These are phyloP conservation scores for Paecilomyces formosus DNA, from an alignment of 2,329 filamentous ascomycete species.

Conservation along the genomic window DNA sequence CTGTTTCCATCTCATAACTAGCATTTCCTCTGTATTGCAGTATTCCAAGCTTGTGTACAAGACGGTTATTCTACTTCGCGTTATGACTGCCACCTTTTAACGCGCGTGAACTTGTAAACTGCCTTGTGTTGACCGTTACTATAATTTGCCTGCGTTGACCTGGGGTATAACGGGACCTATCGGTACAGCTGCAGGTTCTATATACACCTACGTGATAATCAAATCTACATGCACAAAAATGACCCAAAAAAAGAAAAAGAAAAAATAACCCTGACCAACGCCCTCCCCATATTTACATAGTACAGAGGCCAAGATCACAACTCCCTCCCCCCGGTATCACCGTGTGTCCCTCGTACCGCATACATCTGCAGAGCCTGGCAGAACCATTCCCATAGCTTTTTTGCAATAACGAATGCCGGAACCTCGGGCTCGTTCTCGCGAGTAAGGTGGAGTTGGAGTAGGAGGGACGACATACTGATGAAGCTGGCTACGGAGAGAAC, in stretches of 20 bases:
- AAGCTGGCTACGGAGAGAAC: slow-evolving; percentile 72
- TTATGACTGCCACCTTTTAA: neutral
- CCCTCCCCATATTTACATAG: neutral
- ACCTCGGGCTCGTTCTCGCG: slow-evolving; percentile 55
- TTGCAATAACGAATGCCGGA: slow-evolving; percentile 47
- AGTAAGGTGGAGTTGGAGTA: slow-evolving; percentile 59
- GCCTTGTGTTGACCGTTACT: too few relatives aligned
- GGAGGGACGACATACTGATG: slow-evolving; percentile 63
- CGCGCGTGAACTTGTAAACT: neutral
- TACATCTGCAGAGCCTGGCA: slow-evolving; percentile 18
- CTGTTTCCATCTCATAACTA: neutral
- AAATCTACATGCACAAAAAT: neutral
- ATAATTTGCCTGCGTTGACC: too few relatives aligned
- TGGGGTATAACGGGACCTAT: too few relatives aligned
- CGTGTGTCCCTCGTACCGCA: neutral
- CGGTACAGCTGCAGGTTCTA: neutral
- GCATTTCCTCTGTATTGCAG: neutral
- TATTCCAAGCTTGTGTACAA: neutral
- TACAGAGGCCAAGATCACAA: neutral
- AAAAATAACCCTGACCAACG: neutral
- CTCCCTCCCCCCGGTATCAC: neutral
- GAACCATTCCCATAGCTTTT: slow-evolving; percentile 33
- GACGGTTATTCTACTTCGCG: neutral
- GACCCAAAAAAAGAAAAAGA: neutral
- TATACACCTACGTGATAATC: neutral